Conservation (phyloP, 805 yeast species). For the Myxozyma udenii region DNA sequence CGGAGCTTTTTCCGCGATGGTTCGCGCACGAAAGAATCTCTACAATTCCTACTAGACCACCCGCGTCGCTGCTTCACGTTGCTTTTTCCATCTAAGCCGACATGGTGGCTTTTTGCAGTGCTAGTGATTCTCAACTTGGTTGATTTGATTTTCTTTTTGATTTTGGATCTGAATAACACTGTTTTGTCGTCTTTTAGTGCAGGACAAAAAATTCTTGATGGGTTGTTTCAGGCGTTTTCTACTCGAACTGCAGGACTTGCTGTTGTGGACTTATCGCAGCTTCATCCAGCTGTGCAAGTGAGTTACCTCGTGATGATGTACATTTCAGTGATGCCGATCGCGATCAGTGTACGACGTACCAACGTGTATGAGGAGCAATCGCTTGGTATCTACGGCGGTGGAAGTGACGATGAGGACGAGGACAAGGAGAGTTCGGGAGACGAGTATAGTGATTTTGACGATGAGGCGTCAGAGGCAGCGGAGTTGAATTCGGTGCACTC, state of each 20-base stretch:
- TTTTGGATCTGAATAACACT: conserved; percentile 62
- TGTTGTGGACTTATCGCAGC: conserved; percentile 60
- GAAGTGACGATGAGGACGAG: conserved; percentile 27
- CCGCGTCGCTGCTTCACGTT: conserved; percentile 96
- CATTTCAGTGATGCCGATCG: conserved; percentile 91
- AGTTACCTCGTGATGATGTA: conserved; percentile 97
- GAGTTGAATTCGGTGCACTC: neutral
- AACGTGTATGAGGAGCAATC: conserved; percentile 98
- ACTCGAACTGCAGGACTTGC: conserved; percentile 94
- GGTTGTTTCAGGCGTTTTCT: conserved; percentile 84
- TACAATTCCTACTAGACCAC: conserved; percentile 85
- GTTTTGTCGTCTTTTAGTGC: conserved; percentile 54
- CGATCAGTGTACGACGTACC: conserved; percentile 93
- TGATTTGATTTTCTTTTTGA: conserved; percentile 76
- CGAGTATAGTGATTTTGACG: conserved; percentile 19
- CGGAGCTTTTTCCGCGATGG: conserved; percentile 62
- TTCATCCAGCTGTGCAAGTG: conserved; percentile 91
- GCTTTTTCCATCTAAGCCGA: conserved; percentile 85
- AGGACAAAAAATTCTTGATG: conserved; percentile 73
- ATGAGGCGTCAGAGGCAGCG: neutral
- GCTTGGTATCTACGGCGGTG: conserved; percentile 67
- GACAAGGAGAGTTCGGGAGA: conserved; percentile 23
- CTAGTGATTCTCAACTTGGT: conserved; percentile 67
- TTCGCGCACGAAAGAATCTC: conserved; percentile 55
- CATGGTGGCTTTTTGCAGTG: conserved; percentile 88